These are phyloP conservation scores for Microglena sp. DNA, from an alignment of 139 green algal species.

Conservation along the genomic window DNA sequence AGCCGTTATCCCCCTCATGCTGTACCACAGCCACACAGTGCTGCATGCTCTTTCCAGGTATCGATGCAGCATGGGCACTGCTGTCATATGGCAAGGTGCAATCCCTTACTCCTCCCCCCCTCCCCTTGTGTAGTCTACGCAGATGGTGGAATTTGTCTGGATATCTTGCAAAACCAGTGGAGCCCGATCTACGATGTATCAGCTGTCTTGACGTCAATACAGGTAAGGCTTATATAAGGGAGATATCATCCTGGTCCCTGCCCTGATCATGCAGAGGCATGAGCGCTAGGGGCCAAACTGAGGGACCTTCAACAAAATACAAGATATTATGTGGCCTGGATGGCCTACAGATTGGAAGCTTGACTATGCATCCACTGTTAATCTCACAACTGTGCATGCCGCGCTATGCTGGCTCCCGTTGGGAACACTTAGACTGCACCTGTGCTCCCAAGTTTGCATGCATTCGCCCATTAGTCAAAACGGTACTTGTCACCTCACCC, in stretches of 20 bases:
- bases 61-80: not conserved
- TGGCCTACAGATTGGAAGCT: not conserved
- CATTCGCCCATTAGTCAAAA: not conserved
- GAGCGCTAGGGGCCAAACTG: too few species aligned
- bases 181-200: conserved; percentile 97
- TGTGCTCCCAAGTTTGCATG: not conserved
- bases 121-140: conserved; percentile 68
- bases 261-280: too few species aligned
- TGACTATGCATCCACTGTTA: not conserved
- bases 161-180: conserved; percentile 99
- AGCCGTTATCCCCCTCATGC: too few species aligned
- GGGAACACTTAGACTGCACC: not conserved
- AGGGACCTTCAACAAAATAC: too few species aligned
- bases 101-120: not conserved
- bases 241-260: not conserved
- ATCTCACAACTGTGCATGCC: not conserved
- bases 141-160: conserved; percentile 93
- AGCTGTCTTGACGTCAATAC: conserved; percentile 94
- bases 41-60: too few species aligned
- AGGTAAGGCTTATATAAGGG: conserved; percentile 29
- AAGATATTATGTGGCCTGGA: not conserved
- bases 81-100: not conserved
- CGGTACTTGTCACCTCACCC: not conserved
- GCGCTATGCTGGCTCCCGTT: not conserved
- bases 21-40: too few species aligned